Base-by-base conservation (phyloP, 768 basidiomycete genomes). In the Hirschioporus abietinus region DNA sequence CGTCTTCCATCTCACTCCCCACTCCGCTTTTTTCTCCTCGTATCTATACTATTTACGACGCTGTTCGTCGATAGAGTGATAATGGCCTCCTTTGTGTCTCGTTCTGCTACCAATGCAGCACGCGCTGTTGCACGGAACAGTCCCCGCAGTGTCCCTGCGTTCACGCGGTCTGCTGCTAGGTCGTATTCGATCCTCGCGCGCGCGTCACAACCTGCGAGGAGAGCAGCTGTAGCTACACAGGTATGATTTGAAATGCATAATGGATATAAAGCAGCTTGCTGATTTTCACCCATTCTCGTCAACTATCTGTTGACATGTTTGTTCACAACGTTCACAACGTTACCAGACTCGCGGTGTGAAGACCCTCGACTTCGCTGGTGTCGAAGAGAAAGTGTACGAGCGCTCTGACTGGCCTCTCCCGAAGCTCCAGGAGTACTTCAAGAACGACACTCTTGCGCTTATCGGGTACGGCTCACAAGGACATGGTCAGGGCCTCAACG, bases 391-490 rank as follows among this genome's bases (percentile, higher is more conserved):
- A 69, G 93, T 98, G 60, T 98, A 96, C 75, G 96, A 98, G 82
- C 93, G 93, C 70, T 86, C 85, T 72, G 97, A 99, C 86, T 99
- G 97, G 97, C 97, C 97, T 36, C 82, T 96, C 69, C 88, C 94
- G 68, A 99, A 93, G 82, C 89, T 99, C 76, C 96, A 99, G 78
- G 95, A 99, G 78, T 99, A 96, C 86, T 97, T 99, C 87, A 99
- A 99, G 81, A 92, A 99, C 76, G 97, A 99, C 80, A 98, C 96
- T 71, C 93, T 99, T 65, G 96, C 96, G 69, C 88, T 99, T 80
- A 99, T 99, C 73, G 97, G 97, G 67, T 99, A 99, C 76, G 97
- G 97, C 69, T 99, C 97, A 15, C 95, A 96, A 81, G 96, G 96
- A 58, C 97, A 99, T 78, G 97, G 97, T 23, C 97, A 99, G 80